Conservation (phyloP, 2,329 filamentous ascomycete genomes). For the Thelonectria rubi region DNA sequence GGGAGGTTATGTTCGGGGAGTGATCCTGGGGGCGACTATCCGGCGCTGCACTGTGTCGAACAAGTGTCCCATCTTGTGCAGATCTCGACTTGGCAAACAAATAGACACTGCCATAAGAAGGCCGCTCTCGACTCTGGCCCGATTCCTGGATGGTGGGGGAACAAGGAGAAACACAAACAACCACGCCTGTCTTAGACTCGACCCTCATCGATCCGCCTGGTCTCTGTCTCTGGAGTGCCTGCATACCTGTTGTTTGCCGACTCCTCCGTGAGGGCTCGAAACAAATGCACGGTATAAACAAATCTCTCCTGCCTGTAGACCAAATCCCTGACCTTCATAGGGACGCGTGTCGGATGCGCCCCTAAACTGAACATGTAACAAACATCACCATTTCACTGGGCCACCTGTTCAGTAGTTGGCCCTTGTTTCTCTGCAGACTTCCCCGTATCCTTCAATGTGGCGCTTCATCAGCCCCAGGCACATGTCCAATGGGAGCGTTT, state of each 20-base stretch:
- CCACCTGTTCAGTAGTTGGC: neutral
- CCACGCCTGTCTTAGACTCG: neutral
- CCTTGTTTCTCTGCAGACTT: slow-evolving; percentile 7
- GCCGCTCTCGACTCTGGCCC: neutral
- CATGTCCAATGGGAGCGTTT: slow-evolving; percentile 6
- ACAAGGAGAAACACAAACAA: neutral
- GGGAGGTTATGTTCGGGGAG: neutral
- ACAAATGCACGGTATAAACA: slow-evolving; percentile 15
- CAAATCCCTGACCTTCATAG: slow-evolving; percentile 17
- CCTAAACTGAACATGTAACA: slow-evolving; percentile 20
- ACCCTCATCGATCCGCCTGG: neutral
- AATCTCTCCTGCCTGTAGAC: neutral
- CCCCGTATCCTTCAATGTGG: neutral
- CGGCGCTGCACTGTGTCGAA: neutral
- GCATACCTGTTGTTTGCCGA: neutral
- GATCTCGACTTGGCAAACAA: neutral
- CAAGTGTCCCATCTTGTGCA: neutral
- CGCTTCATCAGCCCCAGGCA: neutral
- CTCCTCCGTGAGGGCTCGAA: neutral
- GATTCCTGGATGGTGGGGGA: too few relatives aligned
- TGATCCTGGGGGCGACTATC: too few relatives aligned
- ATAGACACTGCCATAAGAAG: neutral
- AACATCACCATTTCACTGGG: slow-evolving; percentile 4
- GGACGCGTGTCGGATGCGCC: slow-evolving; percentile 41
- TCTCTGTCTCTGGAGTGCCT: neutral